Evolutionary conservation across 1,139 yeast species (phyloP), one percentile per base, ranked within the genome.

Genomic region (Saccharomyces uvarum): DNA sequence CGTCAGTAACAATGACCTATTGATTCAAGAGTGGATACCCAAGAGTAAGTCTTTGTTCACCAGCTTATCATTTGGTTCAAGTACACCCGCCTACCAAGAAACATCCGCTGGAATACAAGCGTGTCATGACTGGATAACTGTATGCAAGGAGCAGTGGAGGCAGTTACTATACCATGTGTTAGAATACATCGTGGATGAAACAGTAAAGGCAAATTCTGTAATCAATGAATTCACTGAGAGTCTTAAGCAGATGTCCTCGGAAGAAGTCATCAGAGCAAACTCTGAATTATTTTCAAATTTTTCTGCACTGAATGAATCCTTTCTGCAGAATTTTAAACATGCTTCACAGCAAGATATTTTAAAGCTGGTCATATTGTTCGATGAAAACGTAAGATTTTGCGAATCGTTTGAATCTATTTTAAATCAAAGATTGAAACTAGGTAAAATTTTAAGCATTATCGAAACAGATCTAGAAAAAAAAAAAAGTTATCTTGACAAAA

Each of bases 321-420:
- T 38, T 3, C 24, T 38, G 2, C 24, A 38, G 9, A 38, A 9
- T 16, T 38, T 38, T n/a, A 38, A 38, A 38, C 24, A 26, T 16
- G 13, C 13, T 9, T 38, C 44, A 19, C 11, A 24, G 67, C 97
- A 90, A 69, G 98, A 93, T 63, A 83, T 90, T 63, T 73, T 93
- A 59, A 89, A 97, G 0, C 73, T 93, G 51, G 96, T 96, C 1
- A 81, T 88, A 47, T 88, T 96, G 0, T 75, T 93, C 44, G 97
- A 91, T 66, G 98, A 91, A 67, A 91, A 93, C 67, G 75, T 85
- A 54, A 78, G 98, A 51, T 75, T 86, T 19, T 81, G 91, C 44
- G 84, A 86, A 3, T 88, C 96, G 26, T 80, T 90, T 47, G 81
- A 86, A 62, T 78, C 83, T 49, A 83, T 88, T 0, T 84, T 93